phyloP scores from a whole-genome alignment of 2,329 filamentous ascomycete genomes.

The Cytospora chrysosperma region DNA sequence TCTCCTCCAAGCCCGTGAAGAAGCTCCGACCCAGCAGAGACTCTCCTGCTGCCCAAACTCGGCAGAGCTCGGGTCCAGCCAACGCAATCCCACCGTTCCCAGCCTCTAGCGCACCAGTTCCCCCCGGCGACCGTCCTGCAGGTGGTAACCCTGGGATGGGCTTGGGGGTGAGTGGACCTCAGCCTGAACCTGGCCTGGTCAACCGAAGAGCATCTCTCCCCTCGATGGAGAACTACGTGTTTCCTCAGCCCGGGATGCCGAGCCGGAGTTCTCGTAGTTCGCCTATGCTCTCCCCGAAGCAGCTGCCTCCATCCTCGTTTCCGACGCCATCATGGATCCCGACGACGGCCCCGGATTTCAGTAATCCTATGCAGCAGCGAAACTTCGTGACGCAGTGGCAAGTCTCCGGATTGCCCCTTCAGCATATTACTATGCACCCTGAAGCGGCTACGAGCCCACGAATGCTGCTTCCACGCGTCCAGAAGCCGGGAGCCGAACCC shows the following conservation, averaged over 20 bases:
- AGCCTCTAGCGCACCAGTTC: neutral
- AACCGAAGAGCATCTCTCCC: constrained; percentile 14
- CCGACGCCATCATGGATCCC: neutral
- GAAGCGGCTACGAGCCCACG: neutral
- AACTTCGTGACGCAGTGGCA: constrained; percentile 10
- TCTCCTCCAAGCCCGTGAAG: constrained; percentile 26
- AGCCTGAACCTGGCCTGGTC: neutral
- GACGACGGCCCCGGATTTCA: neutral
- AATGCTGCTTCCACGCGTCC: neutral
- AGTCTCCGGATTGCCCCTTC: constrained; percentile 11
- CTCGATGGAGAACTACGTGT: constrained; percentile 24
- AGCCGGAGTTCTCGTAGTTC: constrained; percentile 19
- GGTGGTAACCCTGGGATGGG: neutral
- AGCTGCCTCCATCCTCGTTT: constrained; percentile 14
- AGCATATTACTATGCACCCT: neutral
- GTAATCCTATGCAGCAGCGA: neutral
- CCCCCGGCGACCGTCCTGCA: neutral
- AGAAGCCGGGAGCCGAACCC: neutral
- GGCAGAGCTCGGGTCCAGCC: neutral
- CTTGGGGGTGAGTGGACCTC: neutral
- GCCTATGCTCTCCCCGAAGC: constrained; percentile 25
- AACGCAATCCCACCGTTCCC: neutral
- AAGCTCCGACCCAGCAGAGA: constrained; percentile 21
- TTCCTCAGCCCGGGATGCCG: constrained; percentile 11
- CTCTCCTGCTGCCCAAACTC: neutral